Conservation (phyloP, 2,329 filamentous ascomycete genomes). For the Aspergillus ruber region DNA sequence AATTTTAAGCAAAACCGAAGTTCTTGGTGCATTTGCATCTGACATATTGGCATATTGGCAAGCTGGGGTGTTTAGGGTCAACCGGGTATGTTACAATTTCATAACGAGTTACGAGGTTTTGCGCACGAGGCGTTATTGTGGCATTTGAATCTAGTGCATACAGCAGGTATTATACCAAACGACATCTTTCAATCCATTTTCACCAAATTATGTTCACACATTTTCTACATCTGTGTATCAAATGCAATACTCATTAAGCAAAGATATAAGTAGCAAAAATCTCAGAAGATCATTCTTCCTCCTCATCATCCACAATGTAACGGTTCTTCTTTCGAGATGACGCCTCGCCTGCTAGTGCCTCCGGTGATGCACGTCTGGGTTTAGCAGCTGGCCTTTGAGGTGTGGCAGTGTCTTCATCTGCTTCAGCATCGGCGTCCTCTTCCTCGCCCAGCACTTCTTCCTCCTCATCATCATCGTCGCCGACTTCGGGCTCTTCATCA, state of each 20-base stretch:
- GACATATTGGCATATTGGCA: not conserved
- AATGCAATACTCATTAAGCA: not conserved
- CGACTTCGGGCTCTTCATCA: constrained; percentile 44
- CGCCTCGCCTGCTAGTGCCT: constrained; percentile 25
- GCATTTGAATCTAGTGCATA: not conserved
- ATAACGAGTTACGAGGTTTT: not conserved
- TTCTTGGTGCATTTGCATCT: not conserved
- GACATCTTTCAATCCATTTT: not conserved
- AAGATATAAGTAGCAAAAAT: constrained; percentile 3
- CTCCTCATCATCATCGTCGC: constrained; percentile 39
- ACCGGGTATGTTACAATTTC: too few relatives aligned
- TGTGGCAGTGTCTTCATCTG: constrained; percentile 31
- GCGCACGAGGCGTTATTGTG: not conserved
- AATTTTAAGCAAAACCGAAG: constrained; percentile 1
- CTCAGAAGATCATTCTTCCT: constrained; percentile 34
- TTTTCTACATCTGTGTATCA: not conserved
- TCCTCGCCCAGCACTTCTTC: constrained; percentile 38
- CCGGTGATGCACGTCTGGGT: constrained; percentile 3
- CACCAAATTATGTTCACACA: not conserved
- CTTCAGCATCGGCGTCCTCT: constrained; percentile 42
- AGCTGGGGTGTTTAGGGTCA: not conserved
- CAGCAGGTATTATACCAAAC: not conserved
- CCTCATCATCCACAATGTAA: constrained; percentile 44
- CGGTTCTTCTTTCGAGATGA: constrained; percentile 41
- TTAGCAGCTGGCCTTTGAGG: constrained; percentile 15